Percentiles rank a stretch among this genome's conserved stretches.
Evolutionary conservation across 2,329 filamentous ascomycete genomes (phyloP).

Genomic region (Gaeumannomyces tritici): DNA sequence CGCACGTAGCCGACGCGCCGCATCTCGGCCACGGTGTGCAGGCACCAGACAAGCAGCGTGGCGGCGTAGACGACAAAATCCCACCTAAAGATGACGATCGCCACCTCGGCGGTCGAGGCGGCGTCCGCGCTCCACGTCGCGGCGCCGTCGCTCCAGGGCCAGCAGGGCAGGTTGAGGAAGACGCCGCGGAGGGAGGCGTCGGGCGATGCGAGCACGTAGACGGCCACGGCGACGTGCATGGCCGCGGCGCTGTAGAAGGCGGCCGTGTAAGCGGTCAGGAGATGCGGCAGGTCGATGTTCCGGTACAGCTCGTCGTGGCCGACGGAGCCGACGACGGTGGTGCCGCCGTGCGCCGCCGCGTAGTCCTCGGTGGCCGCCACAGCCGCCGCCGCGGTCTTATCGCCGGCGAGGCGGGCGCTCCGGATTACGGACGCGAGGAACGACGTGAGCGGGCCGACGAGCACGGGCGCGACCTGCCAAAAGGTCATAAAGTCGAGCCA

Average conservation of each 20-base stretch:
- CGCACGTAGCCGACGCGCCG: neutral
- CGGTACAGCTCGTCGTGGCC: neutral
- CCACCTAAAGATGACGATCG: neutral
- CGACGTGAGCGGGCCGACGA: slow-evolving; percentile 1
- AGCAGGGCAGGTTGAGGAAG: neutral
- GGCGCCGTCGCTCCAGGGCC: neutral
- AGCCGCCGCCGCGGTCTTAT: too few relatives aligned
- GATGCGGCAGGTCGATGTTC: neutral
- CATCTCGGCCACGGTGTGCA: neutral
- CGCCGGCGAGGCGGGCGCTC: too few relatives aligned
- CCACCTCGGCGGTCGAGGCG: neutral
- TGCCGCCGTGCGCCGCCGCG: neutral
- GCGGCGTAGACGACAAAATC: neutral
- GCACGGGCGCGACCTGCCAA: slow-evolving; percentile 9
- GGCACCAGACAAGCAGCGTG: neutral
- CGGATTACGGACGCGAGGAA: neutral
- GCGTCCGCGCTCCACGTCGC: neutral
- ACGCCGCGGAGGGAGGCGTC: neutral
- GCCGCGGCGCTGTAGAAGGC: neutral
- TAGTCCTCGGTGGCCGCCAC: too few relatives aligned
- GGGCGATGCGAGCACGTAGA: neutral
- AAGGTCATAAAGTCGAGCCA: slow-evolving; percentile 7
- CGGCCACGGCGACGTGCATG: neutral
- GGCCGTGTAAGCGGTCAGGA: neutral
- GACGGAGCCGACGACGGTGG: neutral